phyloP scores from a whole-genome alignment of 2,329 filamentous ascomycete genomes.

The Zasmidium citrigriseum region DNA sequence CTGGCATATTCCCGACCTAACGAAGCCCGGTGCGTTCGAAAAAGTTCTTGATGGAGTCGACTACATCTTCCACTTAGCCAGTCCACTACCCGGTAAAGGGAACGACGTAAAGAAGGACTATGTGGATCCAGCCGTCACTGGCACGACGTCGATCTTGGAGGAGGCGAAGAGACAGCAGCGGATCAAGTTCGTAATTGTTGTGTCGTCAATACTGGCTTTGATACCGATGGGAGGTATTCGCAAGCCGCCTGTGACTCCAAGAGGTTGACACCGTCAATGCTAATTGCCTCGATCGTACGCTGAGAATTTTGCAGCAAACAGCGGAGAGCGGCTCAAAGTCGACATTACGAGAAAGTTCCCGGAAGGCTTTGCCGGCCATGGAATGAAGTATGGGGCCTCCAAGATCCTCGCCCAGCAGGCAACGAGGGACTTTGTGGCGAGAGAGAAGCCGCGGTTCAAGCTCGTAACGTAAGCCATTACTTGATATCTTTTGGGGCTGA shows the following conservation, averaged over 20 bases:
- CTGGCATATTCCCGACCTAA: conserved; percentile 21
- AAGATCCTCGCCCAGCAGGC: conserved; percentile 35
- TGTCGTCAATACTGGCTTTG: conserved; percentile 23
- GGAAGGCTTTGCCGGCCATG: conserved; percentile 22
- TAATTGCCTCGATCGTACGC: too few relatives aligned
- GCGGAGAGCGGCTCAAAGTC: neutral
- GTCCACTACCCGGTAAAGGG: conserved; percentile 26
- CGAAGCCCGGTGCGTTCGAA: conserved; percentile 16
- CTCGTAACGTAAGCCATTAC: conserved; percentile 19
- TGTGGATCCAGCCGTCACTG: conserved; percentile 31
- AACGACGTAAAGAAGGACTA: conserved; percentile 24
- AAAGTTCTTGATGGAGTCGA: conserved; percentile 25
- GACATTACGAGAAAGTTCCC: neutral
- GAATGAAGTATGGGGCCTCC: conserved; percentile 9
- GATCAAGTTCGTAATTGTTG: conserved; percentile 33
- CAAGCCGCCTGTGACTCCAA: neutral
- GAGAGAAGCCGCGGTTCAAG: conserved; percentile 25
- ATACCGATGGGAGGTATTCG: conserved; percentile 17
- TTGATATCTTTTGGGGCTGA: neutral
- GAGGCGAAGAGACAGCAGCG: conserved; percentile 25
- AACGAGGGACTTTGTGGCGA: conserved; percentile 22
- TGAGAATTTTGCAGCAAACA: neutral
- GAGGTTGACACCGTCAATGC: too few relatives aligned
- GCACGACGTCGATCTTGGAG: conserved; percentile 26
- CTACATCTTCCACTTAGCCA: conserved; percentile 34